Base-by-base conservation (phyloP, 1,284 basidiomycete genomes). In the Thelephora terrestris region DNA sequence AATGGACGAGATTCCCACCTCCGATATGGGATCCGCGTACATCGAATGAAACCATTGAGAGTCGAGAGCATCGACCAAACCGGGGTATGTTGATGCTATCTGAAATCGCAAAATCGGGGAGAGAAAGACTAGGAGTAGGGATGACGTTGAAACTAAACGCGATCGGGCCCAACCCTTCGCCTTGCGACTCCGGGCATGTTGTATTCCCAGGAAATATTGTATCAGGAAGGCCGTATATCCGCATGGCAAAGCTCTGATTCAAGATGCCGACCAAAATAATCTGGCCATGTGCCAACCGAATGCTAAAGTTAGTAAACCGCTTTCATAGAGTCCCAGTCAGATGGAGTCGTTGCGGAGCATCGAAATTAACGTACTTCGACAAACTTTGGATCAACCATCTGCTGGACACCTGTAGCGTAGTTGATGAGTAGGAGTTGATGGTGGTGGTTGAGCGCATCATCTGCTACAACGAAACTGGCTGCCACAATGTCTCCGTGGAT, bases 371-470 rank as follows among this genome's bases (percentile, higher is more conserved):
- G 51, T 46, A 68, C 68, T 55, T 64, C 55, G 14, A 61, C 57
- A 32, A 63, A 57, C 5, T 52, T 24, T 1, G 67, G 62, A 47
- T 67, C 55, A 9, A 68, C 53, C 47, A 64, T 56, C 47, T 58
- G 56, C 27, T 63, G 58, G 1, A 50, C 53, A 14, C 63, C 62
- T 5, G 64, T 64, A 14, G 50, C 49, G 4, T 58, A 57, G 45
- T 71, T 62, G 20, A 69, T 52, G 25, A 71, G 55, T 16, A 71
- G 52, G n/a, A 74, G 57, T 46, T 66, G 64, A 48, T 68, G 65
- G 23, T 59, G 57, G 5, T 62, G 56, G 17, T 62, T 59, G 34
- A 56, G 58, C 14, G 59, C 50, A 53, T 61, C 45, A 49, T 59
- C 51, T 52, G 58, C 46, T 48, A 66, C 59, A n/a, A 66, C 65